A percentile compares a stretch with the other conserved stretches of the same genome.
phyloP scores from a whole-genome alignment of 768 basidiomycete species.

The Dendrothele bispora region DNA sequence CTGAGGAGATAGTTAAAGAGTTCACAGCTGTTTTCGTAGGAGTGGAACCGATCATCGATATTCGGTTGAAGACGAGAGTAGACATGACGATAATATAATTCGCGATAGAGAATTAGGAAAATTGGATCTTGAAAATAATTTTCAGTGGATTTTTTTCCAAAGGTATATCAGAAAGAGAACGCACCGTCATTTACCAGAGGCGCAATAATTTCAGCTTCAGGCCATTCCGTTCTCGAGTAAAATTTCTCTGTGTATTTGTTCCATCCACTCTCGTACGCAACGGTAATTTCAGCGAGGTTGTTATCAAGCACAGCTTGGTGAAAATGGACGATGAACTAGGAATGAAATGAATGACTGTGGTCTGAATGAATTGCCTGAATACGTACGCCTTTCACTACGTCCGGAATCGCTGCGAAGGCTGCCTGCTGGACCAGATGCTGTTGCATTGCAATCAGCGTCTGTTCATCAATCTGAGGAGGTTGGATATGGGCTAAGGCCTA shows the following conservation, averaged over 20 bases:
- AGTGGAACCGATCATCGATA: conserved; percentile 97
- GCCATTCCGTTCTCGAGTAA: conserved; percentile 94
- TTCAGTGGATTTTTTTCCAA: conserved; percentile 3
- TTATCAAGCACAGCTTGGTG: conserved; percentile 91
- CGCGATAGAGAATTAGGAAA: conserved; percentile 95
- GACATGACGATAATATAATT: conserved; percentile 93
- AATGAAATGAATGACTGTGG: conserved; percentile 5
- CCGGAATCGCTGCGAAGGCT: conserved; percentile 81
- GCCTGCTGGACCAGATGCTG: conserved; percentile 84
- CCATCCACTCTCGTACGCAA: conserved; percentile 97
- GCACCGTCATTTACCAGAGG: conserved; percentile 91
- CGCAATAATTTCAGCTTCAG: conserved; percentile 93
- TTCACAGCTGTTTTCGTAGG: conserved; percentile 97
- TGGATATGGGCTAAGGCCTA: conserved; percentile 39
- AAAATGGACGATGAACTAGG: conserved; percentile 91
- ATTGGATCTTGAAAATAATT: conserved; percentile 66
- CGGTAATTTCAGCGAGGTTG: conserved; percentile 87
- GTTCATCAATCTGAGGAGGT: conserved; percentile 70
- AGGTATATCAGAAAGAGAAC: conserved; percentile 19
- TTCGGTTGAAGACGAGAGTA: conserved; percentile 95
- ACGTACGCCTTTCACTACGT: conserved; percentile 84
- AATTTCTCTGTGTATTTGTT: conserved; percentile 96
- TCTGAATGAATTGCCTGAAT: not conserved
- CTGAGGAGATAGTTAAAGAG: conserved; percentile 97
- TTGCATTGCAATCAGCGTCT: conserved; percentile 69